Evolutionary conservation across 768 basidiomycete species (phyloP), one percentile per base, ranked within the genome.

Genomic region (Lactarius akahatsu): DNA sequence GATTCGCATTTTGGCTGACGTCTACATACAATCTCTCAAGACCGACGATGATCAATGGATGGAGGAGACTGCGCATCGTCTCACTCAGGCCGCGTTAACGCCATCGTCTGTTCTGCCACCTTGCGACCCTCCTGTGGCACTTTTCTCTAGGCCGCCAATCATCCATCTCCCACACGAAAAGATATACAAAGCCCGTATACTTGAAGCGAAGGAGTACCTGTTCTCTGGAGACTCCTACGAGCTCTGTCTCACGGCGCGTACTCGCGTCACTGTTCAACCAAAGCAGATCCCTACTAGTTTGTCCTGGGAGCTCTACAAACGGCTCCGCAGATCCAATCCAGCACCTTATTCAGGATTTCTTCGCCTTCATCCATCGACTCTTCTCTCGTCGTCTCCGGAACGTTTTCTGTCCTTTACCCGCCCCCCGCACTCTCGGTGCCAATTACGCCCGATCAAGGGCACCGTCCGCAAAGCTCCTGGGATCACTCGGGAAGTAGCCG

Each of bases 401-500:
- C 86, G 94, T 6, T 97, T 98, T 77, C 79, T 98, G 20, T 92
- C 88, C 40, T 94, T 79, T 74, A 85, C 85, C n/a, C 82, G 88
- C 61, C 82, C 85, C 13, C 89, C 89, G 0, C 74, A 80, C 50
- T 77, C 87, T 3, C 74, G 81, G 15, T 93, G 89, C 74, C 91
- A 95, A 77, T 83, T 97, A 69, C 90, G 94, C 61, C 96, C 96
- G 4, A 97, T 98, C 74, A 98, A 98, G 72, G 96, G 96, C 8
- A 97, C 96, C 0, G 80, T 93, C 30, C 85, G 86, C 54, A 92
- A 91, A 75, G 85, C 79, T 3, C 85, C 87, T 8, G 80, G 80
- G 9, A 80, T 88, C 64, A 88, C 83, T 20, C 85, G 85, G 32
- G 85, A 82, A 62, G 82, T 85, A 57, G 88, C 88, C n/a, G 86